Percentiles rank a stretch among this genome's conserved stretches.
These are phyloP conservation scores for Poterioochromonas sp. DNA, from an alignment of 352 stramenopile genomes.

Conservation along the genomic window DNA sequence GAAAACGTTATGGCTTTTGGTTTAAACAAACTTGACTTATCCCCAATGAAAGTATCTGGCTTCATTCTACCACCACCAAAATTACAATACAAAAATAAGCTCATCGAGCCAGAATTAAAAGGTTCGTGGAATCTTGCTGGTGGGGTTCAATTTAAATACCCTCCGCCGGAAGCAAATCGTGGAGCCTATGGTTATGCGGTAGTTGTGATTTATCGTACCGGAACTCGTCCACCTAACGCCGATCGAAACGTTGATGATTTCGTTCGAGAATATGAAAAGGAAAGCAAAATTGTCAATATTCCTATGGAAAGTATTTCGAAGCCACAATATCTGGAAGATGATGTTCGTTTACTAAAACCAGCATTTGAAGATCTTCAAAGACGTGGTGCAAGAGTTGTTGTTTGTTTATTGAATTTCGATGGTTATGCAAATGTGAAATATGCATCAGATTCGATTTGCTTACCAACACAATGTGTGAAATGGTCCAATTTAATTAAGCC, in stretches of 20 bases:
- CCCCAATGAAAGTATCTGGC: neutral
- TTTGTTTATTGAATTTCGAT: neutral
- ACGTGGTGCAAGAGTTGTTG: neutral
- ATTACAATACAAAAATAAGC: neutral
- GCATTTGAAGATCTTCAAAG: neutral
- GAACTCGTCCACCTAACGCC: neutral
- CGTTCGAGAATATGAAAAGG: constrained; percentile 1
- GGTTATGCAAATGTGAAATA: neutral
- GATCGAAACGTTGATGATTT: neutral
- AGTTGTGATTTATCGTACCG: neutral
- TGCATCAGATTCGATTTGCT: neutral
- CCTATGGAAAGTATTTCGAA: neutral
- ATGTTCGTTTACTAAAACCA: neutral
- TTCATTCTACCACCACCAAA: constrained; percentile 9
- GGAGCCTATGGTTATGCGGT: neutral
- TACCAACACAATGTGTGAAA: constrained; percentile 23
- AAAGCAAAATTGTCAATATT: neutral
- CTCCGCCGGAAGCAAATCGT: neutral
- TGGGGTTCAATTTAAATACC: neutral
- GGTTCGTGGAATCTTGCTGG: constrained; percentile 14
- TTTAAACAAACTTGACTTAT: neutral
- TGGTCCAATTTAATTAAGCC: constrained; percentile 6
- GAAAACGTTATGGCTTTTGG: neutral
- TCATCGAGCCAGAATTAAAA: neutral
- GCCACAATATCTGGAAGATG: neutral